Conservation (phyloP, 495 filamentous ascomycete genomes). For the Penicillium subrubescens region DNA sequence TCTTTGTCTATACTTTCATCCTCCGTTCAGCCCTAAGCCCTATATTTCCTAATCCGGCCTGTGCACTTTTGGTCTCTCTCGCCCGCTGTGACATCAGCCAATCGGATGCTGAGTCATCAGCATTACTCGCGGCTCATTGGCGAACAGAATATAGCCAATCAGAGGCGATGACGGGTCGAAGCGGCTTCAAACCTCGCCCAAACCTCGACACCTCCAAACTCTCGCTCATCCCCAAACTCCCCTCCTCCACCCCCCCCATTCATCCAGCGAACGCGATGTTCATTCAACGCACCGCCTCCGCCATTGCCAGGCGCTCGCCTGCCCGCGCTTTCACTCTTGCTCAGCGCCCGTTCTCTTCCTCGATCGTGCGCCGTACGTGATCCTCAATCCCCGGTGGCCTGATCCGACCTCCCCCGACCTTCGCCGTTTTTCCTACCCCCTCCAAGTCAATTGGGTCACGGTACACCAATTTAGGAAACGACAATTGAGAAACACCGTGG, state of each 20-base stretch:
- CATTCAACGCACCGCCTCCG: constrained; percentile 76
- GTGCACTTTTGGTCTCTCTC: constrained; percentile 23
- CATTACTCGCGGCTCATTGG: constrained; percentile 22
- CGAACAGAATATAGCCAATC: constrained; percentile 20
- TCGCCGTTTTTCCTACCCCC: constrained; percentile 12
- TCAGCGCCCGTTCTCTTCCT: constrained; percentile 51
- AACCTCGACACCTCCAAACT: constrained; percentile 46
- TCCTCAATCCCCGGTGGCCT: constrained; percentile 25
- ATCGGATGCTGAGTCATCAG: constrained; percentile 42
- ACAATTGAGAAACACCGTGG: not conserved
- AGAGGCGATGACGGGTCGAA: constrained; percentile 39
- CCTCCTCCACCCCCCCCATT: constrained; percentile 24
- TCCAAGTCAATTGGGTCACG: constrained; percentile 25
- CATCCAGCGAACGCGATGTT: constrained; percentile 62
- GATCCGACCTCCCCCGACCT: constrained; percentile 29
- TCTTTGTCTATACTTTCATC: constrained; percentile 1
- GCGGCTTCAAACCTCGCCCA: constrained; percentile 48
- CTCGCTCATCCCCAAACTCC: constrained; percentile 31
- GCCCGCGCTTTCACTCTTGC: constrained; percentile 53
- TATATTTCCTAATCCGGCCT: constrained; percentile 29
- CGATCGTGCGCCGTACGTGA: constrained; percentile 52
- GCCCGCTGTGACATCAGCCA: constrained; percentile 34
- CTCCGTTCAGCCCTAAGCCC: constrained; percentile 33
- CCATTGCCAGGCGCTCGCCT: constrained; percentile 70
- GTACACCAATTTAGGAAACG: not conserved